These are phyloP conservation scores for Achaetomiella virescens DNA, from an alignment of 495 filamentous ascomycete species.

Conservation along the genomic window DNA sequence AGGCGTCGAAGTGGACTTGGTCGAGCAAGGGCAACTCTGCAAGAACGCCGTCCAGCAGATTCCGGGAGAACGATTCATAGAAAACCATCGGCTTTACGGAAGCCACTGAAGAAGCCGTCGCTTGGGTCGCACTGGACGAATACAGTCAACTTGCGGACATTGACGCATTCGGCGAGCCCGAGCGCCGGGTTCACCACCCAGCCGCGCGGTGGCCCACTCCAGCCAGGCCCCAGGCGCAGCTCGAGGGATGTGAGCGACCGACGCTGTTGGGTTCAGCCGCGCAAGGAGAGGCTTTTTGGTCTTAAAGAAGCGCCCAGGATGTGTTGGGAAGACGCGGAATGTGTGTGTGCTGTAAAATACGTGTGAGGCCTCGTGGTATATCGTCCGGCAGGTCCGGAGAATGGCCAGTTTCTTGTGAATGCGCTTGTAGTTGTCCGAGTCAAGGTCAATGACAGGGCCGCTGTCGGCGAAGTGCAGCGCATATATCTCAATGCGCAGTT, in stretches of 20 bases:
- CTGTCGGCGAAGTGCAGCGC: constrained; percentile 50
- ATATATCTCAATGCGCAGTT: constrained; percentile 70
- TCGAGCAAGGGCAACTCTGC: constrained; percentile 52
- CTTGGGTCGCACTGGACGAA: constrained; percentile 78
- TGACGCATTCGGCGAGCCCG: constrained; percentile 58
- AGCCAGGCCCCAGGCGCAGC: constrained; percentile 74
- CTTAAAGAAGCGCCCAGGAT: constrained; percentile 60
- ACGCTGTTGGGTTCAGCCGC: constrained; percentile 62
- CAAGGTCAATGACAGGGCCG: constrained; percentile 60
- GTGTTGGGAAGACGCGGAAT: constrained; percentile 70
- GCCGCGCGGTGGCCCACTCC: constrained; percentile 63
- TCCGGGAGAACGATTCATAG: constrained; percentile 67
- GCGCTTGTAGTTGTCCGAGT: constrained; percentile 56
- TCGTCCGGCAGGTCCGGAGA: constrained; percentile 55
- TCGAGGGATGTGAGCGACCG: constrained; percentile 61
- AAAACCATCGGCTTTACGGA: constrained; percentile 60
- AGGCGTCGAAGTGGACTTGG: constrained; percentile 70
- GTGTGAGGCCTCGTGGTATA: constrained; percentile 66
- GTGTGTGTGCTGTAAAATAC: constrained; percentile 70
- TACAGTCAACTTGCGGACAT: constrained; percentile 58
- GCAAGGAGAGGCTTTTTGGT: constrained; percentile 58
- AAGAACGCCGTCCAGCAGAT: constrained; percentile 54
- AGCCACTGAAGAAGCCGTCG: constrained; percentile 65
- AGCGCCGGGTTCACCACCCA: constrained; percentile 65
- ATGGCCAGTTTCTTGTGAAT: constrained; percentile 51